Percentiles rank a stretch among this genome's conserved stretches.
Conservation (phyloP, 352 stramenopile genomes). For the Phytophthora melonis region DNA sequence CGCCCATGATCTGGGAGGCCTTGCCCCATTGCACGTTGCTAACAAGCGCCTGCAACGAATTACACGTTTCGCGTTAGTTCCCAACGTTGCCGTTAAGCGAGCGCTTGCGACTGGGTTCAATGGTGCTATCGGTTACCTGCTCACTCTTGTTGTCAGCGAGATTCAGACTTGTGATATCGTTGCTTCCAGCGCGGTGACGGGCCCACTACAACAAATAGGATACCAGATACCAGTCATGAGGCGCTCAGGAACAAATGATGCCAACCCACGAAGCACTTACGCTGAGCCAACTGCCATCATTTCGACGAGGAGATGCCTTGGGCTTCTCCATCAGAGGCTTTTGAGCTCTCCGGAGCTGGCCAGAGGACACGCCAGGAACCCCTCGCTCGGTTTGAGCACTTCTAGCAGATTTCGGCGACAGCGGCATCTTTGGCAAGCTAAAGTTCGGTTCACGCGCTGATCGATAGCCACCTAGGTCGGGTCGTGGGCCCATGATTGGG, state of each 20-base stretch:
- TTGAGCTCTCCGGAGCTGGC: conserved; percentile 30
- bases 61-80: conserved; percentile 15
- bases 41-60: conserved; percentile 15
- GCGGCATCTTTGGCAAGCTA: conserved; percentile 28
- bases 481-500: conserved; percentile 50
- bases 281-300: conserved; percentile 43
- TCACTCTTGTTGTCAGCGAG: conserved; percentile 33
- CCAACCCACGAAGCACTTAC: conserved; percentile 29
- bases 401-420: conserved; percentile 12
- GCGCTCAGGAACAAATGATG: conserved; percentile 3
- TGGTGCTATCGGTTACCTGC: conserved; percentile 30
- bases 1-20: conserved; percentile 68
- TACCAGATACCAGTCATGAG: conserved; percentile 15
- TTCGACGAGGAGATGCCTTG: conserved; percentile 26
- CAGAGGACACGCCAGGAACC: conserved; percentile 32
- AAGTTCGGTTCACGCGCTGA: conserved; percentile 36
- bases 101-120: conserved; percentile 11
- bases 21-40: conserved; percentile 74
- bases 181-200: conserved; percentile 43
- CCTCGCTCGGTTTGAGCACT: conserved; percentile 23
- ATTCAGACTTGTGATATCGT: conserved; percentile 39
- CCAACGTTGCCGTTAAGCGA: conserved; percentile 3
- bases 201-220: conserved; percentile 51
- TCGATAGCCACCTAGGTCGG: conserved; percentile 27
- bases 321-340: conserved; percentile 34